These are phyloP conservation scores for Rhodotorula taiwanensis DNA, from an alignment of 768 basidiomycete species.

Conservation along the genomic window DNA sequence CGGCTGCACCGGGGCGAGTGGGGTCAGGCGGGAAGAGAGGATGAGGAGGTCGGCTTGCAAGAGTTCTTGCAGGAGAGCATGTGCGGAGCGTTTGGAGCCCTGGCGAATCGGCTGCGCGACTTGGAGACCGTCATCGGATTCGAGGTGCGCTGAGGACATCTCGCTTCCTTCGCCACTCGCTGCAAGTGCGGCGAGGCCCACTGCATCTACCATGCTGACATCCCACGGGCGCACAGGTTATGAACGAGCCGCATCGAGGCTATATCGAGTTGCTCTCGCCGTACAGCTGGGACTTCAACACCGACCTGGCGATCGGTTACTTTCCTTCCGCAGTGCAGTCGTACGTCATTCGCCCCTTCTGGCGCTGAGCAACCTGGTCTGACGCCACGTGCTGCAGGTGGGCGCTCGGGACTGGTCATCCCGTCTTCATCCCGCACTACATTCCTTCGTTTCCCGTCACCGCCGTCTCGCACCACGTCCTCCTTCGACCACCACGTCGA, in stretches of 20 bases:
- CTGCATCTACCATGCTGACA: no score
- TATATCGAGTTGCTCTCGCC: conserved; percentile 77
- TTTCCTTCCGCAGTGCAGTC: conserved; percentile 62
- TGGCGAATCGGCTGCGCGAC: conserved; percentile 63
- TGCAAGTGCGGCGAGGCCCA: no score
- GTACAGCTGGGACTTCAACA: conserved; percentile 85
- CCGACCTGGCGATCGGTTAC: conserved; percentile 70
- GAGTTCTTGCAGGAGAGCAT: conserved; percentile 74
- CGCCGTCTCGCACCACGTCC: conserved; percentile 53
- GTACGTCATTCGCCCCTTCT: not conserved
- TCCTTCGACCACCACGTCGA: conserved; percentile 54
- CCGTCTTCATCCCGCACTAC: conserved; percentile 71
- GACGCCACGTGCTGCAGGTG: no score
- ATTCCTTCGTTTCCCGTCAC: conserved; percentile 83
- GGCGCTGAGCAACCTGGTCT: no score
- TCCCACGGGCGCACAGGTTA: conserved; percentile 28
- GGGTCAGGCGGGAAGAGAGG: conserved; percentile 48
- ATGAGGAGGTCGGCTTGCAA: conserved; percentile 61
- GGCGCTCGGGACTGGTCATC: conserved; percentile 80
- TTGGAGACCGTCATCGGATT: conserved; percentile 79
- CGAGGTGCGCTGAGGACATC: conserved; percentile 51
- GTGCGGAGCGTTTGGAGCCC: conserved; percentile 63
- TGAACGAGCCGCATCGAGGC: conserved; percentile 60
- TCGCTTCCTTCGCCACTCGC: not conserved
- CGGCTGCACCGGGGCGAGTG: conserved; percentile 22